Base-by-base conservation (phyloP, 768 basidiomycete species). In the Collybiopsis confluens region DNA sequence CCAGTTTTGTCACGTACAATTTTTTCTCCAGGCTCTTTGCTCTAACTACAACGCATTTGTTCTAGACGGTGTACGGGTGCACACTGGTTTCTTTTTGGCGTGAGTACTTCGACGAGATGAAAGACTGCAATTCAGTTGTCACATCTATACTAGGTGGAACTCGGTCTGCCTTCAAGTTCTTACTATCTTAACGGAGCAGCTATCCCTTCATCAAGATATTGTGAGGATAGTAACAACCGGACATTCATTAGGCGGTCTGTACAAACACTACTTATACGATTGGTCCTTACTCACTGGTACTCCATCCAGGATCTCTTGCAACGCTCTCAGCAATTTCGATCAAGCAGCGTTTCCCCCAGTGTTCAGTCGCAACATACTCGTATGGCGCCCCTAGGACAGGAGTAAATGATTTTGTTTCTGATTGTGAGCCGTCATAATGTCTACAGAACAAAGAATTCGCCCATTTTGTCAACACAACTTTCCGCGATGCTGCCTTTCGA, bases 161-260 rank as follows among this genome's bases (percentile, higher is more conserved):
- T 74, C 77, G 2, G 67, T 81, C 46, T 72, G 72, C 15, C 13
- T 69, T 1, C 66, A 74, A 59, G 68, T 80, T 24, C 61, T 73
- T 6, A 54, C 65, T 10, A 63, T 74, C 21, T 55, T 81, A 3
- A 58, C 64, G 4, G 54, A 61, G 7, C 72, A 79, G 55, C 60
- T 78, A 1, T 56, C 60, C 10, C 54, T 55, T 2, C 66, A 79
- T 53, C 65, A 70, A 2, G 70, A 47, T 21, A 40, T 62, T 1
- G 74, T 73, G 57, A 60, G 69, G 1, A 63, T 82, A 28, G 72
- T 77, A 8, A 75, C 75, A 0, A 69, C 70, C 4, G 82, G 82
- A 0, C 82, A 83, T 59, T 82, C 81, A 1, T 64, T 82, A 9
- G 82, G 82, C n/a, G n/a, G n/a, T n/a, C n/a, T n/a, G n/a, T n/a